Conservation (phyloP, 371 early-diverging fungal genomes). For the Apophysomyces sp. region DNA sequence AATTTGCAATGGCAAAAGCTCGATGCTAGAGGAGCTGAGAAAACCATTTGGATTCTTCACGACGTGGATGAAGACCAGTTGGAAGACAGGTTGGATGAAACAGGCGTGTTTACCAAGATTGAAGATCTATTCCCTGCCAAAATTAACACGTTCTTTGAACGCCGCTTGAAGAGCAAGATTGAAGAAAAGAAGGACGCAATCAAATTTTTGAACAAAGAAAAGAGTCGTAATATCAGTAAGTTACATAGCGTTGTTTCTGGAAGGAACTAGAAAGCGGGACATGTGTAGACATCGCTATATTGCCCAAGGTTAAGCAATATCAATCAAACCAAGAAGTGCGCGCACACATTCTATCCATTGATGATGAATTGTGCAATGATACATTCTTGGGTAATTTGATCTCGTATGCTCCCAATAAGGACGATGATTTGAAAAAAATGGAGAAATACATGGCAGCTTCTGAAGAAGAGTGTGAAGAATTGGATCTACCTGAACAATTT, state of each 20-base stretch:
- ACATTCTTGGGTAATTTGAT: constrained; percentile 37
- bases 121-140: constrained; percentile 44
- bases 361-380: constrained; percentile 33
- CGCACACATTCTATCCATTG: constrained; percentile 19
- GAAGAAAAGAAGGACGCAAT: constrained; percentile 40
- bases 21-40: constrained; percentile 33
- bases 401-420: constrained; percentile 26
- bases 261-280: neutral
- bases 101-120: constrained; percentile 37
- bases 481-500: constrained; percentile 59
- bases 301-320: constrained; percentile 20
- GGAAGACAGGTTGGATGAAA: constrained; percentile 33
- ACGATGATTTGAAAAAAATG: constrained; percentile 37
- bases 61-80: constrained; percentile 32
- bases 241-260: neutral
- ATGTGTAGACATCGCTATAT: constrained; percentile 17
- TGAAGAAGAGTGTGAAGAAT: constrained; percentile 38
- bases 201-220: constrained; percentile 41
- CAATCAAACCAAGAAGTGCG: constrained; percentile 13
- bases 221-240: constrained; percentile 42
- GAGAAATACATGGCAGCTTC: constrained; percentile 41
- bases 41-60: constrained; percentile 40
- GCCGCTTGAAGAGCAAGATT: constrained; percentile 27
- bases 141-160: constrained; percentile 38
- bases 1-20: constrained; percentile 50